Percentiles rank a stretch among this genome's conserved stretches.
Conservation (phyloP, 225 moss, liverwort and hornwort species). For the Sphagnum contortum region DNA sequence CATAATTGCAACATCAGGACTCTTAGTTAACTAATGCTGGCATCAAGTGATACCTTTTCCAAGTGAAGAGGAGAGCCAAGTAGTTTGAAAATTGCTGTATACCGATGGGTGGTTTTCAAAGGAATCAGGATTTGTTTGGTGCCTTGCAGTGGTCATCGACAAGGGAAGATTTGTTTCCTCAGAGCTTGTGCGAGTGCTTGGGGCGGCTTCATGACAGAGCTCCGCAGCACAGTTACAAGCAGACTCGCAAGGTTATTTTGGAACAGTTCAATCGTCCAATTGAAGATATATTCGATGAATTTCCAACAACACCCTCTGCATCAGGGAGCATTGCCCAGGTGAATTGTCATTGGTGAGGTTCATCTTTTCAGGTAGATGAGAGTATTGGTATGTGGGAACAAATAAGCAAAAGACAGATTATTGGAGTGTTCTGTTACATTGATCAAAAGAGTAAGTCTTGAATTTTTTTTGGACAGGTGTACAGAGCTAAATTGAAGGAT, state of each 20-base stretch:
- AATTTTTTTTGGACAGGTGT: constrained; percentile 44
- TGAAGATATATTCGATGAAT: constrained; percentile 82
- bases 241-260: constrained; percentile 61
- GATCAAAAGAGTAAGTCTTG: background rate
- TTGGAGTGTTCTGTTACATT: too few species aligned
- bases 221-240: constrained; percentile 73
- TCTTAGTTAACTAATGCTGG: too few species aligned
- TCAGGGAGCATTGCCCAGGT: constrained; percentile 99
- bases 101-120: too few species aligned
- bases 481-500: constrained; percentile 68
- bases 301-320: constrained; percentile 72
- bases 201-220: constrained; percentile 90
- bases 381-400: too few species aligned
- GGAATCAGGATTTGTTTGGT: too few species aligned
- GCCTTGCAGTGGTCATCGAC: constrained; percentile 84
- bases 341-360: background rate
- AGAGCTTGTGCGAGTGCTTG: constrained; percentile 64
- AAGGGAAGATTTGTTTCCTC: constrained; percentile 88
- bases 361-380: too few species aligned
- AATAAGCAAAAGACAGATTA: too few species aligned
- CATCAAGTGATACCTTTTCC: too few species aligned
- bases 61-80: too few species aligned
- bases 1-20: background rate
- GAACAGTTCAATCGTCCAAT: constrained; percentile 65
- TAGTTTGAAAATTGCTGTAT: too few species aligned